A percentile compares a stretch with the other conserved stretches of the same genome.
These are phyloP conservation scores for Garcia nutans DNA, from an alignment of 345 rosid genomes.

Conservation along the genomic window DNA sequence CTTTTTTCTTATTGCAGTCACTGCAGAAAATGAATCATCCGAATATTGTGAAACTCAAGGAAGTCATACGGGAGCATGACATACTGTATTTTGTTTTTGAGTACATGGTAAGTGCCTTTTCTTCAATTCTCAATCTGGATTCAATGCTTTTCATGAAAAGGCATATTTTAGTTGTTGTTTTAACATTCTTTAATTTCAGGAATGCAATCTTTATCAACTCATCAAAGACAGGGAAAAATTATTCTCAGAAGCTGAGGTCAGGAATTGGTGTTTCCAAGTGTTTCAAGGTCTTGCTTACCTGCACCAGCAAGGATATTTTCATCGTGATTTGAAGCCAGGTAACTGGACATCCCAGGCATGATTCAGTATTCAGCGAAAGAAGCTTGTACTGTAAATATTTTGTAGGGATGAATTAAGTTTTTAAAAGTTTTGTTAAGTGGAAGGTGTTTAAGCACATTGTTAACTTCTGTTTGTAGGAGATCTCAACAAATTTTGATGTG, in stretches of 20 bases:
- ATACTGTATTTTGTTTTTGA: slow-evolving; percentile 85
- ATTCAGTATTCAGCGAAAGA: background rate
- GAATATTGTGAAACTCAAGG: slow-evolving; percentile 95
- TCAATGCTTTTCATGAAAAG: background rate
- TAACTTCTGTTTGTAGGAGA: too few relatives aligned
- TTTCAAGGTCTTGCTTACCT: slow-evolving; percentile 93
- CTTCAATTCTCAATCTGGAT: background rate
- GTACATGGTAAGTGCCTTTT: slow-evolving; percentile 63
- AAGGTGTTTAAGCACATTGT: background rate
- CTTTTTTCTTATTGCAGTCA: slow-evolving; percentile 34
- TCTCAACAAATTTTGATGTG: background rate
- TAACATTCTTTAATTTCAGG: slow-evolving; percentile 39
- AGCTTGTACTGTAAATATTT: too few relatives aligned
- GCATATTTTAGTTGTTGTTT: background rate
- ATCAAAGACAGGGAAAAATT: slow-evolving; percentile 74
- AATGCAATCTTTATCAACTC: slow-evolving; percentile 87
- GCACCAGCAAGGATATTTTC: slow-evolving; percentile 94
- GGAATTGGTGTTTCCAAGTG: slow-evolving; percentile 96
- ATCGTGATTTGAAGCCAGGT: slow-evolving; percentile 99
- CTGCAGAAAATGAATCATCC: slow-evolving; percentile 86
- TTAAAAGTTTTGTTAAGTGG: background rate
- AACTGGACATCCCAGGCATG: slow-evolving; percentile 5
- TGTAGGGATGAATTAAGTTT: background rate
- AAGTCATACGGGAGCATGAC: slow-evolving; percentile 88
- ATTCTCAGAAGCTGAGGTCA: slow-evolving; percentile 74